Evolutionary conservation across 2,329 filamentous ascomycete species (phyloP), one percentile per base, ranked within the genome.

Genomic region (Alternaria novae-zelandiae): DNA sequence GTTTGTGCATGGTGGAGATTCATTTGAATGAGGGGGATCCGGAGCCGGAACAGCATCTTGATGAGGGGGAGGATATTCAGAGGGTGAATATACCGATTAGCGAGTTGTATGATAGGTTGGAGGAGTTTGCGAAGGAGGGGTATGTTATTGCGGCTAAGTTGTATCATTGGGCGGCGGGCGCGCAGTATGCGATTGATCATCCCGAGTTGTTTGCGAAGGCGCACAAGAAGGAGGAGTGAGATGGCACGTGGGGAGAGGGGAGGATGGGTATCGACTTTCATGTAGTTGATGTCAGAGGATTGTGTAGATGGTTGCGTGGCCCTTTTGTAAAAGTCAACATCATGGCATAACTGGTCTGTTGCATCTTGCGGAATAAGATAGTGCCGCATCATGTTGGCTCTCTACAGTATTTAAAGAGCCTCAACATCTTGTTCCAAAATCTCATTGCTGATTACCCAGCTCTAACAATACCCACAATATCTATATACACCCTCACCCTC

Each of bases 141-240:
- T 74, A 71, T 59, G 69, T 75, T 7, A 66, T 75, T 59, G 71
- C 73, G 20, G 73, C 73, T 0, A 75, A 75, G 57, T 56, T 75
- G 61, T 75, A 72, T 61, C 73, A 75, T 64, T 75, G 71, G 68
- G 73, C 73, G 49, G 71, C 71, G 4, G 73, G 73, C 2, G 70
- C 73, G 45, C 57, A 66, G 68, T 75, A 68, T 61, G 71, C 73
- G 13, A 63, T 73, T 50, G 69, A 74, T 17, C 66, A 74, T 53
- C 71, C 71, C 1, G 70, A 69, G 44, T 32, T 74, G 53, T 73
- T 74, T 47, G 61, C 50, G 12, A 32, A 32, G 28, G 6, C 6
- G 5, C 28, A 32, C 4, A 7, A 6, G 28, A 13, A 32, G 28
- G 6, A 32, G 28, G 28, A 30, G 11, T 30, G 28, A 30, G 5